Percentiles rank a stretch among this genome's conserved stretches.
These are phyloP conservation scores for Croton setiger DNA, from an alignment of 441 rosid species.

Conservation along the genomic window DNA sequence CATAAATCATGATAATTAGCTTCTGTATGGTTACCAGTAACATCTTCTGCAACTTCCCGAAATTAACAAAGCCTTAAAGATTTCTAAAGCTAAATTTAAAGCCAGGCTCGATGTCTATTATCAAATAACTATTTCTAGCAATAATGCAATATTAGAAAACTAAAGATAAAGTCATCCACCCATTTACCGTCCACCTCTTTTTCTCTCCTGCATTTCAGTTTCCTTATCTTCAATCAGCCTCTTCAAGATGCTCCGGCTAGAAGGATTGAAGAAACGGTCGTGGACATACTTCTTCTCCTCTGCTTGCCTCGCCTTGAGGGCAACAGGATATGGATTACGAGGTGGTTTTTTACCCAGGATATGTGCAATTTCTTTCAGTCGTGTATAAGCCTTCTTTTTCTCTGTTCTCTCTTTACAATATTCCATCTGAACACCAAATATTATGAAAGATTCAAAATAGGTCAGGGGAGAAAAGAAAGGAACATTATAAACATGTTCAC, in stretches of 20 bases:
- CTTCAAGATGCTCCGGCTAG: conserved; percentile 35
- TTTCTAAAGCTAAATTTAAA: not conserved
- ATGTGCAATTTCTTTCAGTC: conserved; percentile 56
- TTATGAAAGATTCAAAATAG: not conserved
- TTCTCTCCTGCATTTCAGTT: conserved; percentile 35
- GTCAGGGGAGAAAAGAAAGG: not conserved
- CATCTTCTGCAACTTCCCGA: not conserved
- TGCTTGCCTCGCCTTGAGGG: conserved; percentile 52
- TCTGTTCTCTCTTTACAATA: conserved; percentile 53
- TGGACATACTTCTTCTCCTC: conserved; percentile 44
- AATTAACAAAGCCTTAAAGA: not conserved
- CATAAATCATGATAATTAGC: too few relatives aligned
- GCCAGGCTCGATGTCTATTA: not conserved
- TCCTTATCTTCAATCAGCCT: conserved; percentile 58
- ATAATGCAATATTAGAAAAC: not conserved
- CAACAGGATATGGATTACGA: conserved; percentile 68
- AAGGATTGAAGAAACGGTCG: conserved; percentile 44
- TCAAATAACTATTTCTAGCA: not conserved
- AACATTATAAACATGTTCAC: not conserved
- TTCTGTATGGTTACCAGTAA: too few relatives aligned
- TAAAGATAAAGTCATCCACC: not conserved
- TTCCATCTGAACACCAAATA: conserved; percentile 49
- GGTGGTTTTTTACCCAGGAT: conserved; percentile 65
- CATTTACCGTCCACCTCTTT: conserved; percentile 31
- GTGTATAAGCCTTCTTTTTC: conserved; percentile 59